Base-by-base conservation (phyloP, 768 basidiomycete genomes). In the Mycena polygramma region DNA sequence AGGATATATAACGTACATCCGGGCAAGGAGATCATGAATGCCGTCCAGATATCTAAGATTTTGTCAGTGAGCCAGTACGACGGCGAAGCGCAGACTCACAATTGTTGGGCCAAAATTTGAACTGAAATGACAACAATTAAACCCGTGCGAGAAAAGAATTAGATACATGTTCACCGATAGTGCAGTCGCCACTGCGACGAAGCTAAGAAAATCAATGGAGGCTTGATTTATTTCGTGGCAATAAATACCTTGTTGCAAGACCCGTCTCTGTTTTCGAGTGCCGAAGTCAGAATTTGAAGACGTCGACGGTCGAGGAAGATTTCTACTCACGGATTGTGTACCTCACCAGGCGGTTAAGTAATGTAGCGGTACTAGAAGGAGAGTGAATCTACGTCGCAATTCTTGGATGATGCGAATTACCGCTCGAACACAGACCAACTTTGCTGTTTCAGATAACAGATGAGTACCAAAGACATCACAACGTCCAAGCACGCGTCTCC, bases 401-500 rank as follows among this genome's bases (percentile, higher is more conserved):
- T 13, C 39, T 7, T 7, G 39, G 7, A 39, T 13, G 13, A 39
- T 39, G 13, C 13, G 7, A 7, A 7, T 7, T n/a, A 37, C 36
- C 35, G 19, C 36, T 55, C 63, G 52, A 69, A 69, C 3, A 60
- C 52, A 14, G 53, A 36, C 30, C 48, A 41, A 26, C 60, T 62
- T 46, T 63, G 37, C 10, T 36, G 19, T 37, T 49, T 62, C 20
- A 69, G 30, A 49, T 69, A 57, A 39, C 30, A 69, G 46, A 60
- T 43, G 7, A 69, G 54, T 4, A 69, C 53, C 2, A 11, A 30
- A 2, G 68, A 52, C 46, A 45, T 63, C 13, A 63, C 61, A 5
- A 69, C 17, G n/a, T 69, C 68, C 20, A 63, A 41, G 9, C 60
- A 14, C 13, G 68, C 68, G 46, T 69, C 68, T 14, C 60, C 53